Base-by-base conservation (phyloP, 176 grass and related monocot species). In the Rhynchospora tenuis region DNA sequence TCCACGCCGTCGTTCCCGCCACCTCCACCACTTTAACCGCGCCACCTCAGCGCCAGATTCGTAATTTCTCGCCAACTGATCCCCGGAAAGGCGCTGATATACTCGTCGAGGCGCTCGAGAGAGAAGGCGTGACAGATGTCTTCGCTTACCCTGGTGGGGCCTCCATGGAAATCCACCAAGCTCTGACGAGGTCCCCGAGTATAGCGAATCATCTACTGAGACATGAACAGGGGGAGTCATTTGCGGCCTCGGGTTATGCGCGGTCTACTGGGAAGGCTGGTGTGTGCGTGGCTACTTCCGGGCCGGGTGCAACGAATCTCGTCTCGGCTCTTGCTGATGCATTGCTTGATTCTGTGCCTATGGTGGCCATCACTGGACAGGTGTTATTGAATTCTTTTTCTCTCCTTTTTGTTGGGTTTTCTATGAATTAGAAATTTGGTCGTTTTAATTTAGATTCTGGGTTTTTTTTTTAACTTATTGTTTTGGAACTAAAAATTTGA, bases 131-230 rank as follows among this genome's bases (percentile, higher is more conserved):
- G 52, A 77, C 76, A 16, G 89, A 99, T 82, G 86, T 99, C 17
- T 99, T 99, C 86, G 96, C 89, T 38, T 99, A 99, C 84, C 96
- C 96, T 0, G 93, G 96, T 80, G 96, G 96, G 79, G 96, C 96
- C 17, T 99, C 96, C 79, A 93, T 99, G 96, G 96, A 99, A 89
- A 99, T 99, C 89, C 96, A 99, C 89, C 96, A 99, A 88, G 96
- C 96, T 16, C 93, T 99, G 19, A 99, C 96, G 13, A 93, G 96
- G 13, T 99, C 96, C 55, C 96, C 93, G 0, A 72, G 61, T 54
- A 99, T 99, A 75, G 58, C 83, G 63, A 99, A 99, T 81, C 96
- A 99, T 86, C 93, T 99, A 51, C 86, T 93, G 70, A 91, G 96
- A 24, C 96, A 99, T 86, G 96, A 99, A 87, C 96, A 99, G 86